Percentiles rank a stretch among this genome's conserved stretches.
Conservation (phyloP, 2,329 filamentous ascomycete genomes). For the Exophiala sp. region DNA sequence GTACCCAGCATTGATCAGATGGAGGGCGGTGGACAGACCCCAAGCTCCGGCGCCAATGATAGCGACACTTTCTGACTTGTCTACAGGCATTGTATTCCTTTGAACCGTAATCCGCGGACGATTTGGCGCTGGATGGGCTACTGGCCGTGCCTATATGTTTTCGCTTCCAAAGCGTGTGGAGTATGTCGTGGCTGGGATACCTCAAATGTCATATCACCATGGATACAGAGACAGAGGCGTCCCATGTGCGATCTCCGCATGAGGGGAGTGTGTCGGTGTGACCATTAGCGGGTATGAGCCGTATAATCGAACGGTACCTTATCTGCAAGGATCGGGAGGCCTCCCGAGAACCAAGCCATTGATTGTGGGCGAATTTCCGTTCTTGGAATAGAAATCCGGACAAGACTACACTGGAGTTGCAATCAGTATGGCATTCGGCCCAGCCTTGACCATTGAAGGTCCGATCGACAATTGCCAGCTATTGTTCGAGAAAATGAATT, state of each 20-base stretch:
- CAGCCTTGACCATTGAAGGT: too few species aligned
- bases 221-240: too few species aligned
- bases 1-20: constrained; percentile 44
- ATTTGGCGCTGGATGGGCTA: neutral
- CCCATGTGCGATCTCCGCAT: neutral
- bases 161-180: neutral
- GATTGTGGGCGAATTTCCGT: neutral
- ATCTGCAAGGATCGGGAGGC: neutral
- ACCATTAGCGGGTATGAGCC: neutral
- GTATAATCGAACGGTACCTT: neutral
- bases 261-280: neutral
- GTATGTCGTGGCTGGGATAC: too few species aligned
- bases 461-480: too few species aligned
- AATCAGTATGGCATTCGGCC: too few species aligned
- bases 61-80: constrained; percentile 33
- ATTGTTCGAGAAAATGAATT: too few species aligned
- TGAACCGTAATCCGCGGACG: neutral
- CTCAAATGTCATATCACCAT: too few species aligned
- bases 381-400: neutral
- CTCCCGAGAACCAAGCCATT: neutral
- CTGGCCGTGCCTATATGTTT: neutral
- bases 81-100: constrained; percentile 4
- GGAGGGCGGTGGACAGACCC: constrained; percentile 47
- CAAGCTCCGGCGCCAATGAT: constrained; percentile 50
- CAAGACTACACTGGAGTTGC: neutral